Base-by-base conservation (phyloP, 768 basidiomycete genomes). In the Suillus luteus region DNA sequence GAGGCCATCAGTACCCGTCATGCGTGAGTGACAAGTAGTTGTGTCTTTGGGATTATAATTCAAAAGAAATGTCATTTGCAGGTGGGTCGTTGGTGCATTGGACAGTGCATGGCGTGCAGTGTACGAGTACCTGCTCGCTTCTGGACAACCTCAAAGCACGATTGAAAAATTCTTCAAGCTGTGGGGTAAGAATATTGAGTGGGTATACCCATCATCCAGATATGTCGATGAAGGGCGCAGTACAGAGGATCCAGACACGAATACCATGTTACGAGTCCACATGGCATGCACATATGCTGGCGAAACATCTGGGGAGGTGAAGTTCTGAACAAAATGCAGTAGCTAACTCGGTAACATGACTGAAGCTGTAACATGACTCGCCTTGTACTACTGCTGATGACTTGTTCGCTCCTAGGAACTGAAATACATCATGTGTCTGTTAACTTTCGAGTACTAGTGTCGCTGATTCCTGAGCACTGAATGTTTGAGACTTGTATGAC, bases 41-140 rank as follows among this genome's bases (percentile, higher is more conserved):
- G 5, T 60, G 31, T 55, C 11, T 10, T 52, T 40, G 24, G 9
- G 52, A 31, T 55, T 24, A 12, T 7, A 37, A 41, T 31, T 24
- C 12, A 57, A 35, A 22, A 52, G 3, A n/a, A 22, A 62, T 22
- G 38, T 12, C 7, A n/a, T n/a, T n/a, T 43, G 3, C 52, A 76
- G 77, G 2, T 81, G 81, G 79, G 73, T 80, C 2, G 77, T 73
- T 3, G 78, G 81, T 14, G 81, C 55, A 62, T 71, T 82, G 12
- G 77, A 80, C 55, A 77, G 78, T 24, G 72, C 74, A 3, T 78
- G 75, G 75, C 69, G 71, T 8, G 74, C 77, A 0, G 77, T 80
- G 9, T 63, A 72, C 37, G 65, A 74, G 40, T 71, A 73, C 27
- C 65, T 72, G 40, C 64, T 62, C n/a, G n/a, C n/a, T 40, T 63